A percentile compares a stretch with the other conserved stretches of the same genome.
phyloP scores from a whole-genome alignment of 164 flowering plant genomes.

The Annona squamosa region DNA sequence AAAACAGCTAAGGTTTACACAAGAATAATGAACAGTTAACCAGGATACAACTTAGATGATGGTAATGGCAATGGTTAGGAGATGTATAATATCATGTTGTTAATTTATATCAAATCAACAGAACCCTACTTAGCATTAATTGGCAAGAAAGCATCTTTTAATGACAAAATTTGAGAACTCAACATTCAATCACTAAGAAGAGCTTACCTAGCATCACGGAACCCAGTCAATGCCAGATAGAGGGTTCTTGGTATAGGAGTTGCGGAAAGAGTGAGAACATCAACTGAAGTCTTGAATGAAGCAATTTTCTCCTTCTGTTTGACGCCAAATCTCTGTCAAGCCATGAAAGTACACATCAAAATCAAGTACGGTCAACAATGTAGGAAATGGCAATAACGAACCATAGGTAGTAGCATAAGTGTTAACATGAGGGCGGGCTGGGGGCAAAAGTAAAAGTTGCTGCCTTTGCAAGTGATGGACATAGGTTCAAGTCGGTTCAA shows the following conservation, averaged over 20 bases:
- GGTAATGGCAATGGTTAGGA: too few relatives aligned
- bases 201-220: conserved; percentile 93
- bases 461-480: too few relatives aligned
- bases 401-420: not conserved
- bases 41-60: too few relatives aligned
- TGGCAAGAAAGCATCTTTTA: too few relatives aligned
- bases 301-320: conserved; percentile 98
- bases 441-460: too few relatives aligned
- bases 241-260: conserved; percentile 97
- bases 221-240: conserved; percentile 93
- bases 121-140: too few relatives aligned
- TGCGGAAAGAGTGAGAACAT: conserved; percentile 97
- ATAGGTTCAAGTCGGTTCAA: too few relatives aligned
- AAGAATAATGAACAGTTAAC: too few relatives aligned
- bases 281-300: conserved; percentile 91
- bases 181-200: not conserved
- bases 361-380: conserved; percentile 2
- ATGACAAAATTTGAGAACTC: not conserved
- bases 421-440: too few relatives aligned
- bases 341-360: conserved; percentile 7
- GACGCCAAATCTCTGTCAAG: conserved; percentile 88
- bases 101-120: too few relatives aligned
- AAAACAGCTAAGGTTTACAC: too few relatives aligned
- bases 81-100: too few relatives aligned
- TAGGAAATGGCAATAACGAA: conserved; percentile 1